These are phyloP conservation scores for Warburgia ugandensis DNA, from an alignment of 164 flowering plant species.

Conservation along the genomic window DNA sequence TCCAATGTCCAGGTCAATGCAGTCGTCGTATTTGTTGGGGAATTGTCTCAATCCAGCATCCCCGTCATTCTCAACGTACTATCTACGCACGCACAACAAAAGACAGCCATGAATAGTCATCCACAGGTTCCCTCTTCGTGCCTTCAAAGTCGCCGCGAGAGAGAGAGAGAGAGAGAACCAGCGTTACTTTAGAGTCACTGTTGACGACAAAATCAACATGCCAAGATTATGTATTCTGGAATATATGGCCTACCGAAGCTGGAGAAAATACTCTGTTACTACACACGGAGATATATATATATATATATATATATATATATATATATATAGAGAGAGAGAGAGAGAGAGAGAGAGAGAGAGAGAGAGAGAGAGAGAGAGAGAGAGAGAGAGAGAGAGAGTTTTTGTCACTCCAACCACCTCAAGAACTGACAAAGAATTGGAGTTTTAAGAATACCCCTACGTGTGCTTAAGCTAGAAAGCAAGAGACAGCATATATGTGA, in stretches of 20 bases:
- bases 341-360: no score
- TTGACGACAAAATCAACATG: no score
- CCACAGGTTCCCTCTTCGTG: constrained; percentile 3
- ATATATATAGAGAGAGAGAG: no score
- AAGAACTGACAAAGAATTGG: constrained; percentile 18
- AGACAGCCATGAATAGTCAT: constrained; percentile 13
- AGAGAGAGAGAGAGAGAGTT: no score
- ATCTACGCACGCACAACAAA: constrained; percentile 8
- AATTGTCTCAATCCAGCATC: constrained; percentile 4
- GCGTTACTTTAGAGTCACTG: no score
- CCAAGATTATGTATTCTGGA: no score
- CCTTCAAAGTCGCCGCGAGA: constrained; percentile 5
- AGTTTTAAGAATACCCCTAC: not conserved
- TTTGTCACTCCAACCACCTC: not conserved
- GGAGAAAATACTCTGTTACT: no score
- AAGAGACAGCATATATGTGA: constrained; percentile 17
- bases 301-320: no score
- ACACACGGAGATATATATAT: no score
- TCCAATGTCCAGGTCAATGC: not conserved
- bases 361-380: no score
- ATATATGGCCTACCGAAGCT: no score
- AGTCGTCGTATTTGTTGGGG: not conserved
- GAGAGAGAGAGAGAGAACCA: no score
- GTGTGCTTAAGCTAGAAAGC: constrained; percentile 10
- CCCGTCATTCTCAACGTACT: constrained; percentile 7